A percentile compares a stretch with the other conserved stretches of the same genome.
phyloP scores from a whole-genome alignment of 2,329 filamentous ascomycete genomes.

The Ceratocystis ficicola region DNA sequence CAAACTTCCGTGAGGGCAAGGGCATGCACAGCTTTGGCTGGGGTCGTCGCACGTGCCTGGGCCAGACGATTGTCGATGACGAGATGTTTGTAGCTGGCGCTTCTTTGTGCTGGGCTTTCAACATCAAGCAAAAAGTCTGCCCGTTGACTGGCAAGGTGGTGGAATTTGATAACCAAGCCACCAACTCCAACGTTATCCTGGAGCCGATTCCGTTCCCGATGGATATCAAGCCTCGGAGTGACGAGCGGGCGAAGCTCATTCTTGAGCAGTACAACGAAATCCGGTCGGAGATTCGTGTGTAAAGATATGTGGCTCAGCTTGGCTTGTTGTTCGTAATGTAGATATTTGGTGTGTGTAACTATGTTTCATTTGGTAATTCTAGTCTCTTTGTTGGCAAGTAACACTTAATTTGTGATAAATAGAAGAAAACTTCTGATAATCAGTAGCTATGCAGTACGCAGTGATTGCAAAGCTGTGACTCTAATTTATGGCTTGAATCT shows the following conservation, averaged over 20 bases:
- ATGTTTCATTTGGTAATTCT: too few relatives aligned
- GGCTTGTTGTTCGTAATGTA: not conserved
- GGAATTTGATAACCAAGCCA: constrained; percentile 39
- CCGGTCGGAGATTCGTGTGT: constrained; percentile 28
- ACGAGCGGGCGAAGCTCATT: constrained; percentile 31
- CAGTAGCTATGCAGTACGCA: too few relatives aligned
- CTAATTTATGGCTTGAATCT: too few relatives aligned
- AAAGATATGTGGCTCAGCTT: not conserved
- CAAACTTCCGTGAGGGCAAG: constrained; percentile 46
- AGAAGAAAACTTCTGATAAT: too few relatives aligned
- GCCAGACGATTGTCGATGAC: constrained; percentile 50
- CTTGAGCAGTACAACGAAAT: constrained; percentile 31
- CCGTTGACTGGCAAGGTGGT: constrained; percentile 34
- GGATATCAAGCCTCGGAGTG: constrained; percentile 34
- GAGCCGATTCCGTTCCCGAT: constrained; percentile 39
- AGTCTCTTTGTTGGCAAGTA: too few relatives aligned
- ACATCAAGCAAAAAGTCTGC: constrained; percentile 33
- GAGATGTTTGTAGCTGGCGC: constrained; percentile 43
- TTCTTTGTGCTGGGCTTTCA: constrained; percentile 39
- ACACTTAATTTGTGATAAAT: too few relatives aligned
- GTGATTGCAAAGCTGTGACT: too few relatives aligned
- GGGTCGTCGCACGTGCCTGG: constrained; percentile 50
- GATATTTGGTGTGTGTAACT: too few relatives aligned
- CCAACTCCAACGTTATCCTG: constrained; percentile 42
- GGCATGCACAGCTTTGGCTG: constrained; percentile 54